These are phyloP conservation scores for Eleusine coracana DNA, from an alignment of 176 grass and related monocot species.

Conservation along the genomic window DNA sequence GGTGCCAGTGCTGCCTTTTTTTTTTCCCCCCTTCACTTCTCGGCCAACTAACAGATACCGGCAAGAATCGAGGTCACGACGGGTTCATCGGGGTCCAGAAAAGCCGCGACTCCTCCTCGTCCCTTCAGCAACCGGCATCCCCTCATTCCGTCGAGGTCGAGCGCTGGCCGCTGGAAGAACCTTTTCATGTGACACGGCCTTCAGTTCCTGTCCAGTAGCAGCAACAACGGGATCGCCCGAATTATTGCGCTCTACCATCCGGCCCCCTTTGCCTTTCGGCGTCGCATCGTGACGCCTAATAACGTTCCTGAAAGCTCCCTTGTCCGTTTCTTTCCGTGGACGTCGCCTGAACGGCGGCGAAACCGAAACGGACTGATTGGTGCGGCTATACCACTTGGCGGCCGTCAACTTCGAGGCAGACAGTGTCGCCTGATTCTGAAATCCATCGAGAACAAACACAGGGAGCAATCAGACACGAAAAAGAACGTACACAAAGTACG, in stretches of 20 bases:
- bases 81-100: background rate
- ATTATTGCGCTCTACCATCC: constrained; percentile 26
- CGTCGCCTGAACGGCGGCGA: constrained; percentile 16
- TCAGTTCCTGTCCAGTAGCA: constrained; percentile 5
- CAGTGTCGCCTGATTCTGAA: constrained; percentile 8
- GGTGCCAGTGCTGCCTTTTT: no score
- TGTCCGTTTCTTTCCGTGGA: constrained; percentile 4
- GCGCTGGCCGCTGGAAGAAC: background rate
- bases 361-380: constrained; percentile 34
- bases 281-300: background rate
- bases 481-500: background rate
- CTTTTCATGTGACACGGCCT: constrained; percentile 27
- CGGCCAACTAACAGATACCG: no score
- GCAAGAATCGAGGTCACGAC: no score
- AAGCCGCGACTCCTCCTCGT: background rate
- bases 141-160: constrained; percentile 29
- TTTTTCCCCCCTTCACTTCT: no score
- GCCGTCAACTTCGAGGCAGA: constrained; percentile 7
- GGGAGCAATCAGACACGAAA: background rate
- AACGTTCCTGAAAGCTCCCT: constrained; percentile 23
- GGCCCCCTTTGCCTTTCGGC: background rate
- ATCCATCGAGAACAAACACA: constrained; percentile 4
- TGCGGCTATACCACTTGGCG: background rate
- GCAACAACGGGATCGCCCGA: constrained; percentile 1
- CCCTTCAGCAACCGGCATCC: constrained; percentile 17